Evolutionary conservation across 805 yeast genomes (phyloP).

Genomic region (Zygosaccharomyces rouxii): DNA sequence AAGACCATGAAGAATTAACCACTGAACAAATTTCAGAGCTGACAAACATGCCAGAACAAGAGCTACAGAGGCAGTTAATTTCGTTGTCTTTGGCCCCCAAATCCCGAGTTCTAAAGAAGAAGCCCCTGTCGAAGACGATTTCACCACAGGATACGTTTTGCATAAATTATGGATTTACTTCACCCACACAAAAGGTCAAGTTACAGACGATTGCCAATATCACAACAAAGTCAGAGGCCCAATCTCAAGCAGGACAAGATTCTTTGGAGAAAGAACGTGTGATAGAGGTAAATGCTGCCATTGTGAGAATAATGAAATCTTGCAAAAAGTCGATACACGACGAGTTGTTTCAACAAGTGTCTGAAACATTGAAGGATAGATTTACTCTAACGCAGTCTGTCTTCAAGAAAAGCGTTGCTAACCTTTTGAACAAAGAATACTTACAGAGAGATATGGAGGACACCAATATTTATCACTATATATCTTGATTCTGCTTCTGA

Average conservation of each 20-base stretch:
- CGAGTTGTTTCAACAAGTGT: constrained; percentile 61
- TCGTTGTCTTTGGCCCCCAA: constrained; percentile 82
- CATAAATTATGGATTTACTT: constrained; percentile 63
- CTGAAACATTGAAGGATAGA: constrained; percentile 53
- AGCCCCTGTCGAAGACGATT: constrained; percentile 71
- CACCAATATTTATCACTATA: constrained; percentile 44
- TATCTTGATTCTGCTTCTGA: constrained; percentile 6
- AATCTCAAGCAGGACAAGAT: constrained; percentile 44
- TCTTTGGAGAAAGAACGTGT: constrained; percentile 58
- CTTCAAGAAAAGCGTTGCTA: constrained; percentile 70
- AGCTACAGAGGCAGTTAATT: constrained; percentile 70
- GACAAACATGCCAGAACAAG: constrained; percentile 70
- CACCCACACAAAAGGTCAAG: constrained; percentile 65
- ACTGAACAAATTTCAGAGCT: constrained; percentile 56
- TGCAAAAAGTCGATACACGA: constrained; percentile 58
- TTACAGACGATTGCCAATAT: constrained; percentile 53
- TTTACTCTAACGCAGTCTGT: constrained; percentile 65
- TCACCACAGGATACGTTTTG: constrained; percentile 57
- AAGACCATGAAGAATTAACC: constrained; percentile 50
- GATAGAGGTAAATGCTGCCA: constrained; percentile 74
- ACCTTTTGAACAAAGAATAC: constrained; percentile 75
- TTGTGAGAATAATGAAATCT: constrained; percentile 83
- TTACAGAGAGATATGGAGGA: constrained; percentile 64
- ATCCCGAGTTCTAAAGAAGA: constrained; percentile 67
- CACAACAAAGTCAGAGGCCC: constrained; percentile 11